Conservation (phyloP, 805 yeast species). For the Lipomyces orientalis region DNA sequence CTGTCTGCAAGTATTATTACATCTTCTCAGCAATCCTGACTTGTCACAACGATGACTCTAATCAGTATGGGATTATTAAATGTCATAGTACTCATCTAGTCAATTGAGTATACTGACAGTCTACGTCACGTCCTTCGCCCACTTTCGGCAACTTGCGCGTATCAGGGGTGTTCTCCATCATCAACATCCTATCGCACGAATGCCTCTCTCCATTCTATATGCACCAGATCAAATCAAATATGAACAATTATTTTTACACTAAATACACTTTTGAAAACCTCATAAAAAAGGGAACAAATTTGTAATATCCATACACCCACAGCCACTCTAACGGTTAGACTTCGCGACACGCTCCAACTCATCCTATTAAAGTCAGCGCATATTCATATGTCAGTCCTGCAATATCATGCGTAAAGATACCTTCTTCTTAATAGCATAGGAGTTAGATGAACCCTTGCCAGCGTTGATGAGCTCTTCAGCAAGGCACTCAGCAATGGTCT, state of each 20-base stretch:
- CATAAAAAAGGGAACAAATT: slow-evolving; percentile 20
- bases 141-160: no score
- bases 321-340: slow-evolving; percentile 88
- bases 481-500: slow-evolving; percentile 99
- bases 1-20: no score
- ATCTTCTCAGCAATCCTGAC: no score
- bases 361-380: slow-evolving; percentile 52
- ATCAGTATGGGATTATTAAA: not conserved
- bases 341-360: slow-evolving; percentile 99
- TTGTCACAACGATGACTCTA: not conserved
- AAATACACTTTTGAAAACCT: slow-evolving; percentile 34
- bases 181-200: not conserved
- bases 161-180: no score
- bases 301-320: slow-evolving; percentile 13
- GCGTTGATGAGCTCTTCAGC: slow-evolving; percentile 99
- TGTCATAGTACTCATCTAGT: not conserved
- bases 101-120: not conserved
- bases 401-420: slow-evolving; percentile 11
- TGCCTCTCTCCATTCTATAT: not conserved
- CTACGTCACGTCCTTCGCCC: not conserved
- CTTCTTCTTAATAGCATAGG: slow-evolving; percentile 99
- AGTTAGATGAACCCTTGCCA: slow-evolving; percentile 99
- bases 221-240: not conserved
- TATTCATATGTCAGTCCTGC: not conserved
- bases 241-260: slow-evolving; percentile 34